Evolutionary conservation across 2,329 filamentous ascomycete genomes (phyloP).

Genomic region (Aspergillus glaucus): DNA sequence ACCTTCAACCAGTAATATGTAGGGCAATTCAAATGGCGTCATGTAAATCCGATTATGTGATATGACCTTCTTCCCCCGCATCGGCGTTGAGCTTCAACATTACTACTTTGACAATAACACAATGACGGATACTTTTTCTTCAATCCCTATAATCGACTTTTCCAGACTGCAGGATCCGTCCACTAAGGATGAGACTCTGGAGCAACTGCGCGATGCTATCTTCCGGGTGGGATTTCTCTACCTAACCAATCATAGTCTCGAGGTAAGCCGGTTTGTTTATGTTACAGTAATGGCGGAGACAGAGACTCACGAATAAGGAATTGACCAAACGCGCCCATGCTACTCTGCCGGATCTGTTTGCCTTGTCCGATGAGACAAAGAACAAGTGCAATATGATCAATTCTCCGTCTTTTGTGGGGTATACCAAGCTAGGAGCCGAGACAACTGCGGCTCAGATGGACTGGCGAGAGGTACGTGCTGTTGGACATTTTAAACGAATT

Average conservation of each 20-base stretch:
- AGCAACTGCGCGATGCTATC: constrained; percentile 25
- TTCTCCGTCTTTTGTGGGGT: constrained; percentile 28
- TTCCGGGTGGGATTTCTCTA: constrained; percentile 32
- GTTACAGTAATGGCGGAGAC: not conserved
- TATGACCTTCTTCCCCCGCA: not conserved
- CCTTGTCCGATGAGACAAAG: constrained; percentile 19
- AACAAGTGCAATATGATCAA: constrained; percentile 27
- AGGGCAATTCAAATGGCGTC: too few relatives aligned
- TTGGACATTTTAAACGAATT: not conserved
- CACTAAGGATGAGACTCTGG: constrained; percentile 20
- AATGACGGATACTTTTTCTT: constrained; percentile 23
- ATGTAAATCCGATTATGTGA: not conserved
- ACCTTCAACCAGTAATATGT: too few relatives aligned
- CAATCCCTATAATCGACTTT: constrained; percentile 26
- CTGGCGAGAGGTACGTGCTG: constrained; percentile 21
- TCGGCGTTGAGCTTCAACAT: not conserved
- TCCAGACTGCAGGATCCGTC: constrained; percentile 15
- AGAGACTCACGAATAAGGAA: constrained; percentile 7
- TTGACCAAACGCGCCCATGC: constrained; percentile 17
- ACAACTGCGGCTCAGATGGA: constrained; percentile 27
- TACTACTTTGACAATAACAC: not conserved
- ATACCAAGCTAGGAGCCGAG: constrained; percentile 30
- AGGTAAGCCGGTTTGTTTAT: constrained; percentile 12
- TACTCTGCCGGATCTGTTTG: constrained; percentile 19
- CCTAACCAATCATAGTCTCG: constrained; percentile 29